phyloP scores from a whole-genome alignment of 139 green algal genomes.

The Pleodorina starrii region DNA sequence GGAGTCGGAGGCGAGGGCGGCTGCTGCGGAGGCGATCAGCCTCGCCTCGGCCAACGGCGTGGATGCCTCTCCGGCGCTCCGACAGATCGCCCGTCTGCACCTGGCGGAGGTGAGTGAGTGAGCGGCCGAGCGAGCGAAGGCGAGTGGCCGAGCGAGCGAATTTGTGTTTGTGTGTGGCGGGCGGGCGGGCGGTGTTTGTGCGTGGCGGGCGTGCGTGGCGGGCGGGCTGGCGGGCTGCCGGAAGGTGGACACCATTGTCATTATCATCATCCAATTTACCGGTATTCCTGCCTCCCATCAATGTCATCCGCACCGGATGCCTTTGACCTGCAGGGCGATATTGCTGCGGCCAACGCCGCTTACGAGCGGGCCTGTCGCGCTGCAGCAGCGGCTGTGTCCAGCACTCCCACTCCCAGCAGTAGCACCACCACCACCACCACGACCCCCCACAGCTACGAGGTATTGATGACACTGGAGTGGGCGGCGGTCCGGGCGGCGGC shows the following conservation, averaged over 20 bases:
- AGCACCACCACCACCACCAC: neutral
- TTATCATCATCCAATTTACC: too few species aligned
- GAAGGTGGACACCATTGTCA: too few species aligned
- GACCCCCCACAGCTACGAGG: slow-evolving; percentile 8
- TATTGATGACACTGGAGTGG: slow-evolving; percentile 27
- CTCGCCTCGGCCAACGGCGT: slow-evolving; percentile 28
- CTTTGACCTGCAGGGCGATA: slow-evolving; percentile 24
- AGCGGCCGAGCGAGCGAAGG: too few species aligned
- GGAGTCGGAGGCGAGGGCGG: slow-evolving; percentile 27
- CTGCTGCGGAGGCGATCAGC: neutral
- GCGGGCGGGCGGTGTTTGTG: too few species aligned
- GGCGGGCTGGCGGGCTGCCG: too few species aligned
- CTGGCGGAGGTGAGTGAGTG: neutral
- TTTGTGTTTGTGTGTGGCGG: too few species aligned
- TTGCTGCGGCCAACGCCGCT: neutral
- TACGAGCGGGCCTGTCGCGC: slow-evolving; percentile 19
- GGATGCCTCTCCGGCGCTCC: slow-evolving; percentile 35
- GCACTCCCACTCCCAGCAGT: too few species aligned
- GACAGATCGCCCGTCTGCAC: slow-evolving; percentile 31
- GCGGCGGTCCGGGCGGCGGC: neutral
- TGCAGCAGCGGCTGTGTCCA: neutral
- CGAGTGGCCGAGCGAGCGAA: too few species aligned
- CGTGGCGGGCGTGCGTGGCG: too few species aligned
- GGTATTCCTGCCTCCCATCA: too few species aligned
- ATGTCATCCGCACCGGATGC: too few species aligned